Evolutionary conservation across 202 grass and related monocot genomes (phyloP).

Genomic region (Panicum hallii): DNA sequence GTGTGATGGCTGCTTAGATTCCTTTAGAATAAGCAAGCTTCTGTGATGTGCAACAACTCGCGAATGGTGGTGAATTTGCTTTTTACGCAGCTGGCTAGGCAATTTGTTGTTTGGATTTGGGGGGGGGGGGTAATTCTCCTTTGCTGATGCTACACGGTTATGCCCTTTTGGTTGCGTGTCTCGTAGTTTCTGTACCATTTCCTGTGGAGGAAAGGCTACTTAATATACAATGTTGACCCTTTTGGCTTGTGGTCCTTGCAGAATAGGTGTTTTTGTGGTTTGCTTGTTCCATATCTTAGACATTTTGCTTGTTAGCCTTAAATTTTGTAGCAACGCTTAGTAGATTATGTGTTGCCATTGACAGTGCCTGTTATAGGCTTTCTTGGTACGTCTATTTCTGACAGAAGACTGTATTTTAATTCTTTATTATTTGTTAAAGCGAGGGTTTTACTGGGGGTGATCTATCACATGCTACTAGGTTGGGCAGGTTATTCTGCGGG

Average conservation of each 20-base stretch:
- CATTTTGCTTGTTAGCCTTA: not conserved
- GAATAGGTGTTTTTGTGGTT: slow-evolving; percentile 12
- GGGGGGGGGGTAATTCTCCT: not conserved
- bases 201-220: slow-evolving; percentile 30
- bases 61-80: not conserved
- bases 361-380: not conserved
- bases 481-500: slow-evolving; percentile 3
- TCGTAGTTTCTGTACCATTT: slow-evolving; percentile 42
- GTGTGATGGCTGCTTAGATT: slow-evolving; percentile 24
- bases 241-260: not conserved
- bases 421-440: slow-evolving; percentile 5
- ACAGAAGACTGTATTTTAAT: not conserved
- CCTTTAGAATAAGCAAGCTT: slow-evolving; percentile 38
- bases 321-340: slow-evolving; percentile 4
- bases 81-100: slow-evolving; percentile 9
- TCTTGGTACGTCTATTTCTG: slow-evolving; percentile 1
- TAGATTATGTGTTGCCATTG: not conserved
- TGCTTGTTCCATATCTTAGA: not conserved
- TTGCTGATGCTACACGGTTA: slow-evolving; percentile 32
- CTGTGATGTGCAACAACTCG: not conserved
- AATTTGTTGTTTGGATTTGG: slow-evolving; percentile 3
- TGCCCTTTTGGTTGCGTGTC: slow-evolving; percentile 34
- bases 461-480: not conserved
- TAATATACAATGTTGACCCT: slow-evolving; percentile 20
- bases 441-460: not conserved